Conservation (phyloP, 1,284 basidiomycete species). For the Irpex sp. region DNA sequence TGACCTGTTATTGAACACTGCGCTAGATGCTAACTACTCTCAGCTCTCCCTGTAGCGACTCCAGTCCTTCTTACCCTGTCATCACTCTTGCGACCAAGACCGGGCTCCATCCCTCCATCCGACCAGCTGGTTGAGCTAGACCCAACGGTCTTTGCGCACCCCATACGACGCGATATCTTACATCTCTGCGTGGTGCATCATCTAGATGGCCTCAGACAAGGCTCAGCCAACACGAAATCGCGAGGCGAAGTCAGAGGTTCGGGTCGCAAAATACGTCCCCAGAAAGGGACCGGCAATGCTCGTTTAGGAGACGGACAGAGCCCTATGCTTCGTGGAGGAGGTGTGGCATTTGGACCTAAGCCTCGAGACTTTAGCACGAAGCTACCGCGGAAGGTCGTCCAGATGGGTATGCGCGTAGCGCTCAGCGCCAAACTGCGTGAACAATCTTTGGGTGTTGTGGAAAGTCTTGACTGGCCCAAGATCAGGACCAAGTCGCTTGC, state of each 20-base stretch:
- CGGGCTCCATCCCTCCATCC: constrained; percentile 33
- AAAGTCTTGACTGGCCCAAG: constrained; percentile 67
- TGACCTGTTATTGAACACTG: background rate
- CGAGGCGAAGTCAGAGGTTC: constrained; percentile 89
- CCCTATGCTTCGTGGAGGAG: constrained; percentile 91
- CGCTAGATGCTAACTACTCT: background rate
- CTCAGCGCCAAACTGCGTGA: constrained; percentile 81
- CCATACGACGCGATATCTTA: constrained; percentile 88
- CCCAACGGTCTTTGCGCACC: constrained; percentile 81
- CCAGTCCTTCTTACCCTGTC: constrained; percentile 62
- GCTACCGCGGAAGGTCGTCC: constrained; percentile 85
- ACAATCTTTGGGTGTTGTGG: constrained; percentile 72
- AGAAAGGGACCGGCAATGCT: constrained; percentile 91
- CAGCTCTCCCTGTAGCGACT: constrained; percentile 39
- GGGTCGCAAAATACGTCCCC: constrained; percentile 83
- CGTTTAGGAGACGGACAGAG: constrained; percentile 88
- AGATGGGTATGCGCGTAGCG: constrained; percentile 91
- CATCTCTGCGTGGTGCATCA: constrained; percentile 92
- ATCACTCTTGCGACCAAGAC: constrained; percentile 46
- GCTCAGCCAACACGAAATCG: constrained; percentile 89
- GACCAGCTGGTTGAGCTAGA: constrained; percentile 71
- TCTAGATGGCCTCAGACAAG: constrained; percentile 84
- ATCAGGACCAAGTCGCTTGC: constrained; percentile 63
- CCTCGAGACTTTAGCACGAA: constrained; percentile 90
- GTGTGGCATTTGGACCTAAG: constrained; percentile 87